phyloP scores from a whole-genome alignment of 176 grass and related monocot genomes.

The Rhynchospora tenuis region DNA sequence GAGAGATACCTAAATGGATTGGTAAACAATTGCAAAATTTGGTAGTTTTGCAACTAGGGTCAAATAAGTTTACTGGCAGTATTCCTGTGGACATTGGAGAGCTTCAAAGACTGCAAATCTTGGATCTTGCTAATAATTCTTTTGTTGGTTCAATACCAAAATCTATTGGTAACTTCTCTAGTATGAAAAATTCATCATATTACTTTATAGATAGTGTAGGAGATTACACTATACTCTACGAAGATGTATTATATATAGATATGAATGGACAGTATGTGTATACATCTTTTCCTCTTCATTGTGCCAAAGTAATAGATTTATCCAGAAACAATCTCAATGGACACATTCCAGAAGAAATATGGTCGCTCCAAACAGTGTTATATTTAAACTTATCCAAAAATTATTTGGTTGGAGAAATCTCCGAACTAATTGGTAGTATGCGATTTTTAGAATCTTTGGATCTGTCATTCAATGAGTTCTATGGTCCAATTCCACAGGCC shows the following conservation, averaged over 20 bases:
- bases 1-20: conserved; percentile 38
- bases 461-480: conserved; percentile 27
- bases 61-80: conserved; percentile 34
- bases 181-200: neutral
- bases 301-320: conserved; percentile 23
- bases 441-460: conserved; percentile 36
- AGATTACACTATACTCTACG: neutral
- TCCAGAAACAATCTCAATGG: conserved; percentile 28
- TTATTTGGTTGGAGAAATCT: neutral
- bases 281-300: neutral
- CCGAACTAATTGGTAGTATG: conserved; percentile 9
- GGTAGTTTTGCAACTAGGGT: neutral
- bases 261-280: conserved; percentile 24
- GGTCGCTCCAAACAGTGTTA: neutral
- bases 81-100: conserved; percentile 2
- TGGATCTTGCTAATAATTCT: conserved; percentile 28
- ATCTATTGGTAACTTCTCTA: conserved; percentile 6
- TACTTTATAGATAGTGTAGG: neutral
- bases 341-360: conserved; percentile 23
- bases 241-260: neutral
- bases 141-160: conserved; percentile 30
- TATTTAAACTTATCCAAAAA: conserved; percentile 34
- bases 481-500: conserved; percentile 7
- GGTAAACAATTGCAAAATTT: conserved; percentile 1
- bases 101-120: conserved; percentile 10